These are phyloP conservation scores for Tylopilus sp. DNA, from an alignment of 768 basidiomycete species.

Conservation along the genomic window DNA sequence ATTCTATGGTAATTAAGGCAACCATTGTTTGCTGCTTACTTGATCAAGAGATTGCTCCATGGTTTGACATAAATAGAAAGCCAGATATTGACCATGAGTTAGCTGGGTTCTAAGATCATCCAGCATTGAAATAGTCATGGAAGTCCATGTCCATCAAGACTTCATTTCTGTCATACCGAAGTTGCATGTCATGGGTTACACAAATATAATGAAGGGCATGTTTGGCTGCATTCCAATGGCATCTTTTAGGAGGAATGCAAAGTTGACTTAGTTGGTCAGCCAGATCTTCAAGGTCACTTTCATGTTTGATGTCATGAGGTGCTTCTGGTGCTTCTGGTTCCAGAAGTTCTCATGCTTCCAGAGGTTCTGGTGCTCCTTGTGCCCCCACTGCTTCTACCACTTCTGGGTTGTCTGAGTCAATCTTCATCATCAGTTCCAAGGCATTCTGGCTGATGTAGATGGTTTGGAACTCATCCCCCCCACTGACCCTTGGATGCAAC, in stretches of 20 bases:
- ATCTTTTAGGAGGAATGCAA: too few relatives aligned
- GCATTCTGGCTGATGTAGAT: neutral
- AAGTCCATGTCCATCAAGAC: neutral
- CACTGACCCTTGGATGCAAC: neutral
- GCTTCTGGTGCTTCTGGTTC: too few relatives aligned
- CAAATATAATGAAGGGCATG: neutral
- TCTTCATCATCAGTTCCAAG: too few relatives aligned
- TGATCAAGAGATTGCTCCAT: neutral
- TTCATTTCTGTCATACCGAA: neutral
- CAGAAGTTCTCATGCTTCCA: too few relatives aligned
- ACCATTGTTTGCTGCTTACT: neutral
- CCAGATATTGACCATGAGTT: neutral
- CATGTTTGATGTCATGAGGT: too few relatives aligned
- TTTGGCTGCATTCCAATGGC: conserved; percentile 1
- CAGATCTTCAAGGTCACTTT: too few relatives aligned
- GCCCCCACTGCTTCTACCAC: too few relatives aligned
- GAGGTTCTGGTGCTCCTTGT: too few relatives aligned
- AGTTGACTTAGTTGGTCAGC: too few relatives aligned
- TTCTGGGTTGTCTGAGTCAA: too few relatives aligned
- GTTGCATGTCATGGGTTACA: neutral
- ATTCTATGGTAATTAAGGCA: neutral
- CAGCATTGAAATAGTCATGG: neutral
- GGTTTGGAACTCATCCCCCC: neutral
- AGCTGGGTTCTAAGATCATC: neutral
- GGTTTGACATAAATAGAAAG: neutral